These are phyloP conservation scores for Trichoderma endophyticum DNA, from an alignment of 2,329 filamentous ascomycete species.

Conservation along the genomic window DNA sequence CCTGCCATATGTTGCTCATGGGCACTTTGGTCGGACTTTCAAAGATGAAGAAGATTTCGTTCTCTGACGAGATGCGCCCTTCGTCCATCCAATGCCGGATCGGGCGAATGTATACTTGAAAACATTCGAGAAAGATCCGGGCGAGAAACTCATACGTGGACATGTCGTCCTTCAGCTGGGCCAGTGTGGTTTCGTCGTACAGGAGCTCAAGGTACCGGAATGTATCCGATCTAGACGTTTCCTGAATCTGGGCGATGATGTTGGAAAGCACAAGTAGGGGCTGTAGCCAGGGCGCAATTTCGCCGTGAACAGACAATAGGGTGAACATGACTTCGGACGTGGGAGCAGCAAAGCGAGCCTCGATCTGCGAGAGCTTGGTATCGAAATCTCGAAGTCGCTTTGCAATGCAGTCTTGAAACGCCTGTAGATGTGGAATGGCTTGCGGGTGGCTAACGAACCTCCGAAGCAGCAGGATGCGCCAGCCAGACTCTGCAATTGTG, in stretches of 20 bases:
- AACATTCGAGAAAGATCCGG: constrained; percentile 73
- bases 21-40: constrained; percentile 56
- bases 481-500: constrained; percentile 47
- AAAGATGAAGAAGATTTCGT: constrained; percentile 73
- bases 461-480: constrained; percentile 45
- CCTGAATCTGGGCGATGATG: constrained; percentile 57
- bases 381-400: constrained; percentile 59
- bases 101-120: constrained; percentile 76
- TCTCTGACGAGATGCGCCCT: constrained; percentile 63
- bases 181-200: constrained; percentile 65
- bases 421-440: constrained; percentile 61
- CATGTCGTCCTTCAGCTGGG: constrained; percentile 67
- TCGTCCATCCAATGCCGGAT: constrained; percentile 82
- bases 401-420: constrained; percentile 64
- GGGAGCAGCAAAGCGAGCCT: constrained; percentile 58
- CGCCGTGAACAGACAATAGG: constrained; percentile 57
- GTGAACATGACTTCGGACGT: constrained; percentile 59
- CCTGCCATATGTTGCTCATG: constrained; percentile 68
- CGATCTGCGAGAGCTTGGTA: constrained; percentile 52
- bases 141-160: constrained; percentile 61
- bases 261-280: constrained; percentile 59
- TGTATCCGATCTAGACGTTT: constrained; percentile 47
- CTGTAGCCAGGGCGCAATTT: constrained; percentile 51
- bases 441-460: constrained; percentile 44
- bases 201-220: constrained; percentile 78